Evolutionary conservation across 1,139 yeast genomes (phyloP), one percentile per base, ranked within the genome.

Genomic region (Taphrina communis): DNA sequence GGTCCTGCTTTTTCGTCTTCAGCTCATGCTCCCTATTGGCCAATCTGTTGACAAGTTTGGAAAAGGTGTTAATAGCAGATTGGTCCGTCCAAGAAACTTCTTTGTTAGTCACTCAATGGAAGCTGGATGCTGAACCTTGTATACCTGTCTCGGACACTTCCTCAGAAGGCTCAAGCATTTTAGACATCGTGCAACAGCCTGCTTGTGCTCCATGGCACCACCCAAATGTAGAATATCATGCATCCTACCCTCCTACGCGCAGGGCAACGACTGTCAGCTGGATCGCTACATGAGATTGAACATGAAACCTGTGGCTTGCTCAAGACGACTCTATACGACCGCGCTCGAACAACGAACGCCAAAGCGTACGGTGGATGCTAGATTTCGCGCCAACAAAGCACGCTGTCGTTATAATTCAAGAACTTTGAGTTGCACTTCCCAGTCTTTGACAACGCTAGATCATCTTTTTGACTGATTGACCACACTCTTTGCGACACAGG

Each of bases 21-120:
- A 90, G 80, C 63, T 82, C 82, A n/a, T 79, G 83, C 56, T 82
- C 81, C 36, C 86, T 77, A 41, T 82, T 83, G 73, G 89, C 90
- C 74, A 88, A 86, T 71, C 88, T 85, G 72, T 86, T 82, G 72
- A 92, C 90, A 72, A 92, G 82, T 66, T 92, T 88, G 35, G 97
- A 90, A 76, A 94, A 94, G 76, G 86, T 86, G 78, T 94, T 94
- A 80, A 94, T 94, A 76, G 85, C 85, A 76, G 89, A 87, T 80
- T 94, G 99, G 77, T 94, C 98, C 71, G 85, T 92, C 86, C 93
- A 89, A 38, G 87, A 82, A 36, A 94, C 99, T 63, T 44, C 2
- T n/a, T n/a, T 44, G 48, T 44, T 11, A 56, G 19, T 11, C 17
- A 17, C 39, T 25, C 31, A 25, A 25, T 25, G 31, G 31, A 25